Percentiles rank a stretch among this genome's conserved stretches.
Conservation (phyloP, 1,139 yeast species). For the Suhomyces panamericanus region DNA sequence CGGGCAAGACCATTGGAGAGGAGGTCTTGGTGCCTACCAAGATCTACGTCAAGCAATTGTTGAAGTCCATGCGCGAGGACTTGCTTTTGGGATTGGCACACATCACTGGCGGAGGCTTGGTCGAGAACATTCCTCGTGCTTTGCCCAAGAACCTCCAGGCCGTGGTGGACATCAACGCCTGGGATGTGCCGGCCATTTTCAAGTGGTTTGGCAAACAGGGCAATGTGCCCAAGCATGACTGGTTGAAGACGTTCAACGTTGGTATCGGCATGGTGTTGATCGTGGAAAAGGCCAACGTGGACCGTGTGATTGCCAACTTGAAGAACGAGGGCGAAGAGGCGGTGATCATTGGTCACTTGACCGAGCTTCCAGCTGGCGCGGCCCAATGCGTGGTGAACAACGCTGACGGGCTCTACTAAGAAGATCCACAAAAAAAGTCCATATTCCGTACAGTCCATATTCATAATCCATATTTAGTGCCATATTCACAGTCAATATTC, state of each 20-base stretch:
- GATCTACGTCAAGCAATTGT: conserved; percentile 88
- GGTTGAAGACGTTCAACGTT: conserved; percentile 87
- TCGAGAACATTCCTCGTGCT: conserved; percentile 95
- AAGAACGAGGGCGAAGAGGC: conserved; percentile 72
- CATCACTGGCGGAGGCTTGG: conserved; percentile 97
- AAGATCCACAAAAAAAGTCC: too few relatives aligned
- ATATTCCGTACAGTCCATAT: too few relatives aligned
- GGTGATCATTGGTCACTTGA: conserved; percentile 74
- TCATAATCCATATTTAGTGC: too few relatives aligned
- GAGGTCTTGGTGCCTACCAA: conserved; percentile 87
- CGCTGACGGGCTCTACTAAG: conserved; percentile 57
- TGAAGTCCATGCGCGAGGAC: conserved; percentile 69
- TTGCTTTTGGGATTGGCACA: conserved; percentile 88
- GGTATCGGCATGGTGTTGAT: conserved; percentile 97
- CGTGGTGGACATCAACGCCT: conserved; percentile 68
- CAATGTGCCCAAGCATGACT: conserved; percentile 80
- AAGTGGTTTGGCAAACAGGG: conserved; percentile 94
- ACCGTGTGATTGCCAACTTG: conserved; percentile 53
- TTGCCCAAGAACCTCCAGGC: conserved; percentile 82
- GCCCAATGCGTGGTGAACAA: conserved; percentile 71
- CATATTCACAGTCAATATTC: too few relatives aligned
- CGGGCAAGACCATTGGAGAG: conserved; percentile 75
- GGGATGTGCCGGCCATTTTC: conserved; percentile 88
- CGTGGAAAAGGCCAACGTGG: conserved; percentile 65
- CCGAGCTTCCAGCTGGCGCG: conserved; percentile 49